Percentiles rank a stretch among this genome's conserved stretches.
Conservation (phyloP, 139 green algal species). For the Chlamydomonas applanata region DNA sequence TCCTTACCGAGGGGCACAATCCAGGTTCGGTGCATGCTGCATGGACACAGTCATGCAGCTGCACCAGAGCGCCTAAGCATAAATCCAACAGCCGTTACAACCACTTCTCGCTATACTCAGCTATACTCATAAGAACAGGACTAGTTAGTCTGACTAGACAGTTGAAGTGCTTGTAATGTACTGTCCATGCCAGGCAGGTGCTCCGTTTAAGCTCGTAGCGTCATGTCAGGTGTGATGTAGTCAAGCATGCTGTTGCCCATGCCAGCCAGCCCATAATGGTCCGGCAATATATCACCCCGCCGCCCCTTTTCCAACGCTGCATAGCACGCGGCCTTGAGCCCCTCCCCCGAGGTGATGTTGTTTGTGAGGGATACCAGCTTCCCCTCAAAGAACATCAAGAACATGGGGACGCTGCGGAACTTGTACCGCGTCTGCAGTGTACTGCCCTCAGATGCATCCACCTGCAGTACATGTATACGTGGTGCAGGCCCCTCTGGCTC, state of each 20-base stretch:
- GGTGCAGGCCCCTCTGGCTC: neutral
- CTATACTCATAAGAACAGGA: no score
- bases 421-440: conserved; percentile 40
- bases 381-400: conserved; percentile 49
- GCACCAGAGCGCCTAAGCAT: no score
- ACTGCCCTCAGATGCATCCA: conserved; percentile 45
- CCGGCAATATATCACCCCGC: conserved; percentile 28
- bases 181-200: no score
- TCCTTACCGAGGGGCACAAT: no score
- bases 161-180: no score
- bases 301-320: conserved; percentile 28
- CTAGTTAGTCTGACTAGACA: no score
- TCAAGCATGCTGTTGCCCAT: conserved; percentile 40
- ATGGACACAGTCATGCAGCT: no score
- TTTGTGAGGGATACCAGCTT: conserved; percentile 40
- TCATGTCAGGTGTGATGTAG: conserved; percentile 26
- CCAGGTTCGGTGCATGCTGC: no score
- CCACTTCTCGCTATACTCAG: no score
- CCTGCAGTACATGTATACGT: conserved; percentile 37
- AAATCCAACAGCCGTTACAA: no score
- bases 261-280: conserved; percentile 25
- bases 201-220: neutral
- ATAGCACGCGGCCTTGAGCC: conserved; percentile 20
- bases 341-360: conserved; percentile 20
- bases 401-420: conserved; percentile 50